Conservation (phyloP, 805 yeast genomes). For the Spathaspora sp. region DNA sequence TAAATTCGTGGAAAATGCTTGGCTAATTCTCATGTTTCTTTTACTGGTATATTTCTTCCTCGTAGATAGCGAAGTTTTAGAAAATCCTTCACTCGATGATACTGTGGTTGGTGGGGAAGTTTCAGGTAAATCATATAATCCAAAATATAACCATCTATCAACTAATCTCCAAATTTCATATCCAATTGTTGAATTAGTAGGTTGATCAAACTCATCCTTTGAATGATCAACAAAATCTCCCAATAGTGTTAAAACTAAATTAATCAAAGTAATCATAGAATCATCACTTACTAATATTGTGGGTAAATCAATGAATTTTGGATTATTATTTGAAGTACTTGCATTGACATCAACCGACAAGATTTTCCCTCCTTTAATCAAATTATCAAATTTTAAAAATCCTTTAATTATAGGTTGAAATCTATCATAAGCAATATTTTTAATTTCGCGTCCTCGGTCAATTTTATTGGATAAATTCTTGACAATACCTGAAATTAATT, state of each 20-base stretch:
- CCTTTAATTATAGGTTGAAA: constrained; percentile 31
- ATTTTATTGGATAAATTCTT: constrained; percentile 21
- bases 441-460: constrained; percentile 23
- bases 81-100: neutral
- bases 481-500: constrained; percentile 47
- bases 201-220: constrained; percentile 19
- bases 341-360: constrained; percentile 3
- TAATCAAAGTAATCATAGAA: constrained; percentile 32
- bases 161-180: constrained; percentile 61
- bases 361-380: constrained; percentile 15
- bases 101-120: constrained; percentile 3
- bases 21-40: constrained; percentile 16
- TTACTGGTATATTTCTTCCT: constrained; percentile 17
- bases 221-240: constrained; percentile 42
- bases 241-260: constrained; percentile 48
- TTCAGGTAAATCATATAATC: constrained; percentile 8
- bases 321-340: constrained; percentile 4
- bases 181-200: constrained; percentile 22
- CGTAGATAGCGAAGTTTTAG: constrained; percentile 5
- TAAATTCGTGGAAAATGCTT: constrained; percentile 38
- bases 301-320: constrained; percentile 15
- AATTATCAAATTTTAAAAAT: constrained; percentile 39
- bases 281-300: constrained; percentile 27
- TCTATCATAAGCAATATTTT: constrained; percentile 24
- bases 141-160: constrained; percentile 65